Base-by-base conservation (phyloP, 2,329 filamentous ascomycete species). In the Penicillium janthinellum region DNA sequence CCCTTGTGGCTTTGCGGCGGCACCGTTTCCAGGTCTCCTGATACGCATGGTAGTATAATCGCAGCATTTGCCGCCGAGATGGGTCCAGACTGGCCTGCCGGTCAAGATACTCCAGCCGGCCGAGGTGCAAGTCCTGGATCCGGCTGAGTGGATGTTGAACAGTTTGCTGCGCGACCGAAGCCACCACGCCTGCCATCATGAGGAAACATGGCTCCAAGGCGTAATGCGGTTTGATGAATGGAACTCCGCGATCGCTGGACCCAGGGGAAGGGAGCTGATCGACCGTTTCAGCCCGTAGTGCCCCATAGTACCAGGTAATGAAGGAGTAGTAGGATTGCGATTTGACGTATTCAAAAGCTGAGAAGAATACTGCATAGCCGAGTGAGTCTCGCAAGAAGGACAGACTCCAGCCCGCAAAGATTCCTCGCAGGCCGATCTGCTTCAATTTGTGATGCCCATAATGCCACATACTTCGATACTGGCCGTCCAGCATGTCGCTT, bases 381-480 rank as follows among this genome's bases (percentile, higher is more conserved):
- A 87, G 77, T 1, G 83, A 80, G 67, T 89, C 86, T 61, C 86
- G 86, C 34, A 86, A 39, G 44, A 88, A 80, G 0, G 82, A 84
- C 4, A 88, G 72, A 3, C 81, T 77, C 79, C 81, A 88, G n/a
- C 86, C 86, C 3, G 86, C 86, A 66, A 88, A 88, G 20, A 88
- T 80, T 22, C 86, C 86, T 10, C 84, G 82, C 3, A 81, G 62
- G 4, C 86, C 86, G 57, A 89, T 88, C 39, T 85, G 83, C 11
- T 76, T 77, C 4, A 86, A 76, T 67, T 88, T 88, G 58, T 82
- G 77, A 28, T 74, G 75, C 2, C 82, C 83, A 68, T 88, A 88
- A 59, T 86, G 82, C 86, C 85, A 88, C 82, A 88, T 86, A 65
- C 78, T 86, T 52, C 80, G 82, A 72, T 87, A 85, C 58, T 82